Evolutionary conservation across 1,284 basidiomycete genomes (phyloP).

Genomic region (Malassezia dermatis): DNA sequence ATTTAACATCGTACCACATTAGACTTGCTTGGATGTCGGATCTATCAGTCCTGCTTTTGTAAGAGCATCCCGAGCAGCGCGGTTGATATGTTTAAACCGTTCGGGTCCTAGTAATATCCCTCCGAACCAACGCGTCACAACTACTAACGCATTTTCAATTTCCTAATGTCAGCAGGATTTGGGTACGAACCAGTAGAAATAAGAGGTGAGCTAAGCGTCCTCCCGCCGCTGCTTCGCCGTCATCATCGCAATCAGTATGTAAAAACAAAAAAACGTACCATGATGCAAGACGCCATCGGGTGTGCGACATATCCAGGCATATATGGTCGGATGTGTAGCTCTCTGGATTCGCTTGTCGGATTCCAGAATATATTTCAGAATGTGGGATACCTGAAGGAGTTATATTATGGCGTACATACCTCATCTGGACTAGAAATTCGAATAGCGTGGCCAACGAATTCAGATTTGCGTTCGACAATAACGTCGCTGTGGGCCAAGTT

Average conservation of each 20-base stretch:
- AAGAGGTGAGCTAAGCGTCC: conserved; percentile 46
- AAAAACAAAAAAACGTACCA: conserved; percentile 15
- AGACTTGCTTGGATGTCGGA: background rate
- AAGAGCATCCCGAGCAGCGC: conserved; percentile 37
- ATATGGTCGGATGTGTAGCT: conserved; percentile 45
- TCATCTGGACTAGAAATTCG: conserved; percentile 31
- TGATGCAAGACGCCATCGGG: conserved; percentile 33
- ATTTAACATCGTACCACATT: background rate
- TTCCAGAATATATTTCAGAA: conserved; percentile 27
- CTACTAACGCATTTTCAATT: conserved; percentile 38
- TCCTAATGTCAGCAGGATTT: conserved; percentile 4
- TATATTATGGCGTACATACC: conserved; percentile 17
- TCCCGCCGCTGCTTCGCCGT: conserved; percentile 48
- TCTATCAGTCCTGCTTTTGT: conserved; percentile 27
- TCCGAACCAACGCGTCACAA: conserved; percentile 45
- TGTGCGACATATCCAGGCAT: conserved; percentile 44
- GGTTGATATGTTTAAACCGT: conserved; percentile 44
- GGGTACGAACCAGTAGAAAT: conserved; percentile 28
- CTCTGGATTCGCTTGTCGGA: conserved; percentile 32
- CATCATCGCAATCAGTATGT: conserved; percentile 37
- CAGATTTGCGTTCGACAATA: conserved; percentile 45
- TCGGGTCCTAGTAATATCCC: conserved; percentile 42
- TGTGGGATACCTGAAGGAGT: conserved; percentile 18
- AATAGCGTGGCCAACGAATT: conserved; percentile 46
- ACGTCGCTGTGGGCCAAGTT: conserved; percentile 27